Base-by-base conservation (phyloP, 371 early-diverging fungal genomes). In the Rhizopus arrhizus region DNA sequence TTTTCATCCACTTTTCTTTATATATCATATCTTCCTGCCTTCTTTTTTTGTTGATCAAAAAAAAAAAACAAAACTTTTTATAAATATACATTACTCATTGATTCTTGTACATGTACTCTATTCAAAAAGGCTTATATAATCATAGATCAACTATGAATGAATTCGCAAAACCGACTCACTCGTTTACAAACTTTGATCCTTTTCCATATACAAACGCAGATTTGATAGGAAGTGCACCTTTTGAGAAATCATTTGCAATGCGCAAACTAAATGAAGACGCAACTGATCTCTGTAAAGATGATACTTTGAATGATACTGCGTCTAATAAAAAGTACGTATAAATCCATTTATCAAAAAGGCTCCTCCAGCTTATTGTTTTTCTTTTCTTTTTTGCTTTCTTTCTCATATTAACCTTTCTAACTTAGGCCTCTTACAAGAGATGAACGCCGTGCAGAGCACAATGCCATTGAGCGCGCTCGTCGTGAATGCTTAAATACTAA, bases 401-500 rank as follows among this genome's bases (percentile, higher is more conserved):
- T 32, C 1, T 2, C n/a, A 36, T 13, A 28, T 15, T 5, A 47
- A 48, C 29, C 32, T 43, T 12, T 38, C 29, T 33, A 28, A 0
- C 12, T 4, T 41, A 59, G 59, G 32, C 43, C 59, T 16, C n/a
- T 55, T 11, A 58, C 52, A n/a, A 65, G 70, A 61, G 82, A 76
- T n/a, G 83, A 87, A 61, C 77, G 85, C 53, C 83, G 88, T 40
- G 88, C 85, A 31, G 85, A 78, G 46, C 89, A 89, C 62, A 89
- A 89, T 65, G 89, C 90, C 11, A 85, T 84, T 31, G 90, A 89
- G 56, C 80, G 90, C 13, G 88, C 89, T n/a, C 72, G 90, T 47
- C 80, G 90, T 32, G 89, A 89, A 65, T 81, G 71, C 10, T 72
- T 89, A 45, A 88, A 88, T 69, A 72, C 74, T 29, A 82, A 86